These are phyloP conservation scores for Nicotiana otophora DNA, from an alignment of 257 asterid genomes.

Conservation along the genomic window DNA sequence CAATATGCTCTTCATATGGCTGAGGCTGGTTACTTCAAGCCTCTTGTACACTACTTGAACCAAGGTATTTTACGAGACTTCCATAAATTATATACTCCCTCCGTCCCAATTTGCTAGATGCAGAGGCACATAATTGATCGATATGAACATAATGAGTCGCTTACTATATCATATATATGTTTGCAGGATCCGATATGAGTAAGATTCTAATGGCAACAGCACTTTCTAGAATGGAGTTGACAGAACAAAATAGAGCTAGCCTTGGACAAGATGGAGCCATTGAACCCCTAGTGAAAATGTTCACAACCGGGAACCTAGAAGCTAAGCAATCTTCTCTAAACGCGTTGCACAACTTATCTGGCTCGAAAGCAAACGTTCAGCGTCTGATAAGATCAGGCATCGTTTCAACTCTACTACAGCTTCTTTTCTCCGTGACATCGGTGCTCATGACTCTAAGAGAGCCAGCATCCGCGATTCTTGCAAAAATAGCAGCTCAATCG, in stretches of 20 bases:
- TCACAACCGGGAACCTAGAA: slow-evolving; percentile 70
- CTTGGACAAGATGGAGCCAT: slow-evolving; percentile 67
- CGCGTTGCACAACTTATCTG: slow-evolving; percentile 56
- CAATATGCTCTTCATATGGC: slow-evolving; percentile 94
- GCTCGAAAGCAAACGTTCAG: slow-evolving; percentile 46
- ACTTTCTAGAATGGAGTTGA: slow-evolving; percentile 62
- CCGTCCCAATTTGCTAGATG: no score
- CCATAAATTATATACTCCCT: not conserved
- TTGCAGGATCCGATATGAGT: slow-evolving; percentile 83
- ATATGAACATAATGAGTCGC: not conserved
- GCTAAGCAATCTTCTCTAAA: slow-evolving; percentile 64
- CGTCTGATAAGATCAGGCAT: slow-evolving; percentile 51
- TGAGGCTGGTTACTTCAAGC: slow-evolving; percentile 90
- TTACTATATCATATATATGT: not conserved
- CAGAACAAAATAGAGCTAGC: slow-evolving; percentile 59
- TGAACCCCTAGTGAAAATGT: slow-evolving; percentile 68
- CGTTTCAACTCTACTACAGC: slow-evolving; percentile 57
- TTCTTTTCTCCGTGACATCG: slow-evolving; percentile 91
- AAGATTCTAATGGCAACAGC: slow-evolving; percentile 90
- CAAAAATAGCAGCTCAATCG: slow-evolving; percentile 58
- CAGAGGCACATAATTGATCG: no score
- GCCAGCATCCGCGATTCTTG: slow-evolving; percentile 90
- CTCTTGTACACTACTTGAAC: slow-evolving; percentile 57
- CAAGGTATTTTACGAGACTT: slow-evolving; percentile 37
- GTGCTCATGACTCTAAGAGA: slow-evolving; percentile 75